Conservation (phyloP, 1,284 basidiomycete species). For the Peniophora sp. region DNA sequence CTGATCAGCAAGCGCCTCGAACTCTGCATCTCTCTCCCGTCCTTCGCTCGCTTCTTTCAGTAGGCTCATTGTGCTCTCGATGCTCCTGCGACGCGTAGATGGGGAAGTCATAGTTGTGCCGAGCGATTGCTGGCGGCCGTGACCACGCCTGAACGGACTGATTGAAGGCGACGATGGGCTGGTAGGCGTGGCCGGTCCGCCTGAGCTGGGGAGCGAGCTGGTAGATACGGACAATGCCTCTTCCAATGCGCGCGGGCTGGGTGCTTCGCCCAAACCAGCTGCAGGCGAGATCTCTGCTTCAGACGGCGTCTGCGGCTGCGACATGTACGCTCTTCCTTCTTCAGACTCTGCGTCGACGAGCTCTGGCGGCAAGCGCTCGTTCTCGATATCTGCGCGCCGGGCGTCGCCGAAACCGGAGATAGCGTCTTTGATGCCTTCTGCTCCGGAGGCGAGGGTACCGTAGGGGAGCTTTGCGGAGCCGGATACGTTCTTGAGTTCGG, state of each 20-base stretch:
- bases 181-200: conserved; percentile 26
- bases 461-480: conserved; percentile 78
- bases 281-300: conserved; percentile 38
- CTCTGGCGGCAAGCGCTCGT: conserved; percentile 93
- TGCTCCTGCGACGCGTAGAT: conserved; percentile 82
- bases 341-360: conserved; percentile 83
- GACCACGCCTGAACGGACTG: conserved; percentile 65
- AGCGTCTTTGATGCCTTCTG: conserved; percentile 94
- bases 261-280: conserved; percentile 45
- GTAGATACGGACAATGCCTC: conserved; percentile 42
- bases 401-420: conserved; percentile 95
- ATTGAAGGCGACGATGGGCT: conserved; percentile 22
- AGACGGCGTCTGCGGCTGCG: conserved; percentile 40
- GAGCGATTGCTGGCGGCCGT: conserved; percentile 81
- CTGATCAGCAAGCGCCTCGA: conserved; percentile 26
- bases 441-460: conserved; percentile 81
- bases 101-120: conserved; percentile 97
- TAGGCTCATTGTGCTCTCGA: conserved; percentile 95
- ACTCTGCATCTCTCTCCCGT: conserved; percentile 31
- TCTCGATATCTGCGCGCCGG: conserved; percentile 98
- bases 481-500: conserved; percentile 89
- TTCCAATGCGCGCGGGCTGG: conserved; percentile 30
- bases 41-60: conserved; percentile 87
- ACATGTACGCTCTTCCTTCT: conserved; percentile 58
- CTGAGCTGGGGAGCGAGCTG: conserved; percentile 23